phyloP scores from a whole-genome alignment of 176 grass and related monocot species.

The sorghum (Sorghum bicolor) region Sorghum_bicolor_NCBIv3 NC_012873.2:4211001-4211500 shows the following conservation, averaged over 20 bases:
- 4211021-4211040: constrained; percentile 9
- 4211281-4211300: constrained; percentile 55
- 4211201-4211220: constrained; percentile 60
- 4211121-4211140: neutral
- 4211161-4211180: constrained; percentile 26
- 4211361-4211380: constrained; percentile 52
- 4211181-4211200: constrained; percentile 41
- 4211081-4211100: neutral
- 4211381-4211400: constrained; percentile 45
- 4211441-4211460: constrained; percentile 61
- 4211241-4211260: constrained; percentile 73
- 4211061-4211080: neutral
- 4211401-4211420: constrained; percentile 62
- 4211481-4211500: constrained; percentile 49
- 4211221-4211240: constrained; percentile 77
- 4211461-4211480: constrained; percentile 87
- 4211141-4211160: neutral
- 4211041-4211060: neutral
- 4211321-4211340: constrained; percentile 64
- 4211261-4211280: constrained; percentile 48
- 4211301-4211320: constrained; percentile 62
- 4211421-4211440: constrained; percentile 43
- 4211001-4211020: neutral
- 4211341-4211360: constrained; percentile 91
- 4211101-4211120: neutral